phyloP scores from a whole-genome alignment of 1,139 yeast genomes.

The Blastobotrys apis region DNA sequence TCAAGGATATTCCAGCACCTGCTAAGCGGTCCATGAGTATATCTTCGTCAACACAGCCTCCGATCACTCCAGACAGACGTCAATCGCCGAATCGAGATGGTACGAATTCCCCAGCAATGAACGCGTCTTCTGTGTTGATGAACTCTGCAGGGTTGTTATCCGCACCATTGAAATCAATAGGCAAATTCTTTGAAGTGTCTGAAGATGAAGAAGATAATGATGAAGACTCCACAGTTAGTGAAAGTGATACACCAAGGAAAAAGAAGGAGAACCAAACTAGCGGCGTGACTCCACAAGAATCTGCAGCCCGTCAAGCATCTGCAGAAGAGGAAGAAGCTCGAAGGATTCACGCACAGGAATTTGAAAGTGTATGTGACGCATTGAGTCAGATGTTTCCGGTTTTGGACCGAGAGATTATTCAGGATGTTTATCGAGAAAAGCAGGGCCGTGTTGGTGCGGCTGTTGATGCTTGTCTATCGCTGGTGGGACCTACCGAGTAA shows the following conservation, averaged over 20 bases:
- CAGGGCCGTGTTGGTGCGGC: conserved; percentile 68
- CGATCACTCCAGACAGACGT: conserved; percentile 26
- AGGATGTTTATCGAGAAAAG: conserved; percentile 66
- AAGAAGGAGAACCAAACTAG: conserved; percentile 1
- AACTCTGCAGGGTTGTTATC: conserved; percentile 38
- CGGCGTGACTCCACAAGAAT: conserved; percentile 31
- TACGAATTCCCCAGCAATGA: conserved; percentile 16
- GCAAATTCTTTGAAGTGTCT: conserved; percentile 34
- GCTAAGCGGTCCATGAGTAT: conserved; percentile 2
- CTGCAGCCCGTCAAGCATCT: conserved; percentile 39
- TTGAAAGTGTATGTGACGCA: conserved; percentile 42
- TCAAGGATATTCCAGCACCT: conserved; percentile 30
- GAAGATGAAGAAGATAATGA: conserved; percentile 16
- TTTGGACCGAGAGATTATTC: conserved; percentile 61
- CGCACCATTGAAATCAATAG: conserved; percentile 33
- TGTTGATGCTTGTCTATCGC: conserved; percentile 54
- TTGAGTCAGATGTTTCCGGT: conserved; percentile 72
- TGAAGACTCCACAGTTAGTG: conserved; percentile 1
- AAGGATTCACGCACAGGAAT: conserved; percentile 39
- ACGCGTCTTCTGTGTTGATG: conserved; percentile 35
- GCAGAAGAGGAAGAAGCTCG: conserved; percentile 38
- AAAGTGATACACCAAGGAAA: conserved; percentile 1
- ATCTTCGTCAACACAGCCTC: conserved; percentile 25
- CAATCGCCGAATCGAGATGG: not conserved
- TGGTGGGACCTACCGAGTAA: conserved; percentile 21